A percentile compares a stretch with the other conserved stretches of the same genome.
phyloP scores from a whole-genome alignment of 1,139 yeast genomes.

The Yamadazyma epiphylla region DNA sequence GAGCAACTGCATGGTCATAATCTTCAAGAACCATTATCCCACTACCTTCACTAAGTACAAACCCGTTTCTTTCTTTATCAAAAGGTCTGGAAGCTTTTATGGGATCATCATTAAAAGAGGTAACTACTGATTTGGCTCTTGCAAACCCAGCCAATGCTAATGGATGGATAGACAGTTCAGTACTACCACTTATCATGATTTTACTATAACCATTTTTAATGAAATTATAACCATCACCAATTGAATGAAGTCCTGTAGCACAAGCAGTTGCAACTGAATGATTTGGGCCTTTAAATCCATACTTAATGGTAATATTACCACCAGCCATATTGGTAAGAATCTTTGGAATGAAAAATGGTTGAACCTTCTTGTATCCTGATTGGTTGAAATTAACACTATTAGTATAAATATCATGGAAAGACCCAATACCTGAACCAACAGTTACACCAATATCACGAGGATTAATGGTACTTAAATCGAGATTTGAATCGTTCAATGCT shows the following conservation, averaged over 20 bases:
- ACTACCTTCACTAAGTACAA: conserved; percentile 91
- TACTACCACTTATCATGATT: conserved; percentile 88
- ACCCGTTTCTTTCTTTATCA: conserved; percentile 74
- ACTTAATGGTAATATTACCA: conserved; percentile 80
- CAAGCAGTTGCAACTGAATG: conserved; percentile 94
- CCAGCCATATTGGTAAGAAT: conserved; percentile 91
- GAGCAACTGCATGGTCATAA: conserved; percentile 64
- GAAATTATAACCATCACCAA: conserved; percentile 88
- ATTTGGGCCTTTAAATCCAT: conserved; percentile 77
- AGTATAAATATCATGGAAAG: conserved; percentile 69
- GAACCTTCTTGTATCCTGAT: conserved; percentile 66
- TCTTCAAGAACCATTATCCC: conserved; percentile 78
- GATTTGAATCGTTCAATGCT: conserved; percentile 65
- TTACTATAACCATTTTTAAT: conserved; percentile 78
- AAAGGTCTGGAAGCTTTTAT: conserved; percentile 79
- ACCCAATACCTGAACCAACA: conserved; percentile 92
- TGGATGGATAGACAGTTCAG: conserved; percentile 88
- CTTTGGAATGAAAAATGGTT: conserved; percentile 84
- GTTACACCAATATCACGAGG: conserved; percentile 59
- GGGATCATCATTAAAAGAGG: conserved; percentile 61
- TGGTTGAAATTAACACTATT: conserved; percentile 48
- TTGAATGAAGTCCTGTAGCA: conserved; percentile 91
- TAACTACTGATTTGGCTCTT: conserved; percentile 76
- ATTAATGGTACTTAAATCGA: conserved; percentile 41
- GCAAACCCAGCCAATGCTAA: conserved; percentile 88